phyloP scores from a whole-genome alignment of 345 rosid species.

The Acer saccharum region DNA sequence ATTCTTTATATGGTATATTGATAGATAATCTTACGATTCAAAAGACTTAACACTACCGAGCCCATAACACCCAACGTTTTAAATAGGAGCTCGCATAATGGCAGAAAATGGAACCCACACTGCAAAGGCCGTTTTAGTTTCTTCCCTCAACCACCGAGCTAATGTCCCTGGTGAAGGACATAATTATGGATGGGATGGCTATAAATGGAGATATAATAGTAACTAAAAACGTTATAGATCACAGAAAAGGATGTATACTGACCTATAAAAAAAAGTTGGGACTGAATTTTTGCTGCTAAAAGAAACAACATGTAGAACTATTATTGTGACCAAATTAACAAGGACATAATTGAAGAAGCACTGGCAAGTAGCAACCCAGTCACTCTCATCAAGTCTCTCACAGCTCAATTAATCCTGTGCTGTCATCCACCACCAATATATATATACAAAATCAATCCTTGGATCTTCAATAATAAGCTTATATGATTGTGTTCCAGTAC shows the following conservation, averaged over 20 bases:
- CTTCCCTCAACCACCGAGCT: not conserved
- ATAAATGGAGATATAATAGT: not conserved
- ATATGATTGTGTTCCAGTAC: not conserved
- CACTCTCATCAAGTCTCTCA: not conserved
- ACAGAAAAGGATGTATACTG: not conserved
- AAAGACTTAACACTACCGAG: too few relatives aligned
- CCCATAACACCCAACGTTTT: too few relatives aligned
- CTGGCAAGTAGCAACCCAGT: not conserved
- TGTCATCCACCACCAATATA: constrained; percentile 17
- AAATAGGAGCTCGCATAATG: too few relatives aligned
- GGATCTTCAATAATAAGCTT: constrained; percentile 16
- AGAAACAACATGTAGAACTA: constrained; percentile 15
- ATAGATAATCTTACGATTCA: too few relatives aligned
- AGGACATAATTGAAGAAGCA: not conserved
- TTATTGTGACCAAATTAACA: not conserved
- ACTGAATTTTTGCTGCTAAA: constrained; percentile 15
- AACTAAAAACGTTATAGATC: constrained; percentile 1
- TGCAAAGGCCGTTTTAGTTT: too few relatives aligned
- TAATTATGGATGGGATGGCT: not conserved
- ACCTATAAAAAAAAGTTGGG: not conserved
- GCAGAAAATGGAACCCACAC: not conserved
- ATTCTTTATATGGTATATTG: too few relatives aligned
- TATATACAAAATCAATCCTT: not conserved
- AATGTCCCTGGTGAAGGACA: not conserved
- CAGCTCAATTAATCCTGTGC: not conserved